These are phyloP conservation scores for Talaromyces wortmannii DNA, from an alignment of 495 filamentous ascomycete species.

Conservation along the genomic window DNA sequence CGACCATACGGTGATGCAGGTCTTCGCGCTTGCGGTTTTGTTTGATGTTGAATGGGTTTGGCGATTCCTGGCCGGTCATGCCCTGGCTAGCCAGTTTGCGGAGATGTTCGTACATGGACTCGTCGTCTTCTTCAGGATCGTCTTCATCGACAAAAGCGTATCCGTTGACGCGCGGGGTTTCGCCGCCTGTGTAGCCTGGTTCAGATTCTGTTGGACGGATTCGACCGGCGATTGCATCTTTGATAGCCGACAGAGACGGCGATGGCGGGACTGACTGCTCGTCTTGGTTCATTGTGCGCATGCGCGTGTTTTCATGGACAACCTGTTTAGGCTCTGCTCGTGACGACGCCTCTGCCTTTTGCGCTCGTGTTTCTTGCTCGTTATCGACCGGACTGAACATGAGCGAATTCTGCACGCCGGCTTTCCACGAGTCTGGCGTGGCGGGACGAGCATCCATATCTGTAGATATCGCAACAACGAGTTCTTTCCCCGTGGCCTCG, in stretches of 20 bases:
- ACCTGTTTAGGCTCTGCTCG: conserved; percentile 71
- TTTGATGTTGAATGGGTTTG: conserved; percentile 77
- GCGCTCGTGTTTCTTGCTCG: conserved; percentile 53
- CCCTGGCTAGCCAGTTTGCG: conserved; percentile 13
- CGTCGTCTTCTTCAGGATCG: conserved; percentile 38
- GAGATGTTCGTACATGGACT: conserved; percentile 10
- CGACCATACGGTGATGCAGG: conserved; percentile 87
- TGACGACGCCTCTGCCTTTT: conserved; percentile 62
- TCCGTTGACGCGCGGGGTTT: conserved; percentile 85
- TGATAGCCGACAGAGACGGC: conserved; percentile 77
- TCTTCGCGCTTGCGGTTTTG: conserved; percentile 73
- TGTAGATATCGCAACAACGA: conserved; percentile 46
- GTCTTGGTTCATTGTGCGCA: conserved; percentile 25
- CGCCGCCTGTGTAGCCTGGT: conserved; percentile 52
- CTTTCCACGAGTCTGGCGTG: conserved; percentile 70
- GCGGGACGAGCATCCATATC: conserved; percentile 64
- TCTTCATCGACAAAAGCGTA: conserved; percentile 91
- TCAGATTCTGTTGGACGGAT: conserved; percentile 60
- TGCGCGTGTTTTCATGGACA: conserved; percentile 75
- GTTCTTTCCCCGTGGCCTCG: conserved; percentile 33
- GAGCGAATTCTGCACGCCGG: conserved; percentile 67
- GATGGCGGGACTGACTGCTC: conserved; percentile 50
- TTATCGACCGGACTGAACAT: conserved; percentile 87
- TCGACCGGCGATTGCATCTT: conserved; percentile 78
- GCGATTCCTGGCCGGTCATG: conserved; percentile 55